Evolutionary conservation across 805 yeast species (phyloP).

Genomic region (Candida xiaguanensis): DNA sequence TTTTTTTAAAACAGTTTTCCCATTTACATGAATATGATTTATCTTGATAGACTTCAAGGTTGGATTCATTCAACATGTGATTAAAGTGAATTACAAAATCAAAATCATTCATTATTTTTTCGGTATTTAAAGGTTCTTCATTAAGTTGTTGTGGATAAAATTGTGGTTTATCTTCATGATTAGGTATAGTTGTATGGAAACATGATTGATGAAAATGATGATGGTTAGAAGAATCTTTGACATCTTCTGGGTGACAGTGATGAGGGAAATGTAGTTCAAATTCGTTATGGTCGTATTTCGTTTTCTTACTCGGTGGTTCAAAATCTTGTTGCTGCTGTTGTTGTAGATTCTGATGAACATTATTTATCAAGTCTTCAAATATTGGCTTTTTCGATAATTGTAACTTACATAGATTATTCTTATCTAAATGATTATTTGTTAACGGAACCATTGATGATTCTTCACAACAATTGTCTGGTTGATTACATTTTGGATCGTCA

Average conservation of each 20-base stretch:
- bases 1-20: conserved; percentile 54
- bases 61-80: conserved; percentile 8
- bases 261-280: conserved; percentile 39
- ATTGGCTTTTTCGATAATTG: conserved; percentile 29
- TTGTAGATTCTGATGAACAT: conserved; percentile 28
- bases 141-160: background rate
- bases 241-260: conserved; percentile 25
- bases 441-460: background rate
- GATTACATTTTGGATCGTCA: conserved; percentile 8
- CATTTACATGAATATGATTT: conserved; percentile 50
- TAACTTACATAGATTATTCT: conserved; percentile 23
- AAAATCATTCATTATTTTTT: conserved; percentile 26
- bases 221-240: conserved; percentile 7
- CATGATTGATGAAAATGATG: conserved; percentile 38
- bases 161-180: conserved; percentile 1
- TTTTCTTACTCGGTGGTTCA: conserved; percentile 9
- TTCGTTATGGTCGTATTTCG: conserved; percentile 10
- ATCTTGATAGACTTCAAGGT: background rate
- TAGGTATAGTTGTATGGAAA: conserved; percentile 43
- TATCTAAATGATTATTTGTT: conserved; percentile 11
- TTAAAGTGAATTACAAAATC: conserved; percentile 37
- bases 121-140: conserved; percentile 4
- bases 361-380: conserved; percentile 37
- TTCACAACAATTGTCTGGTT: conserved; percentile 7
- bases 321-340: conserved; percentile 6